Conservation (phyloP, 176 grass and related monocot species). For the Triticum urartu region DNA sequence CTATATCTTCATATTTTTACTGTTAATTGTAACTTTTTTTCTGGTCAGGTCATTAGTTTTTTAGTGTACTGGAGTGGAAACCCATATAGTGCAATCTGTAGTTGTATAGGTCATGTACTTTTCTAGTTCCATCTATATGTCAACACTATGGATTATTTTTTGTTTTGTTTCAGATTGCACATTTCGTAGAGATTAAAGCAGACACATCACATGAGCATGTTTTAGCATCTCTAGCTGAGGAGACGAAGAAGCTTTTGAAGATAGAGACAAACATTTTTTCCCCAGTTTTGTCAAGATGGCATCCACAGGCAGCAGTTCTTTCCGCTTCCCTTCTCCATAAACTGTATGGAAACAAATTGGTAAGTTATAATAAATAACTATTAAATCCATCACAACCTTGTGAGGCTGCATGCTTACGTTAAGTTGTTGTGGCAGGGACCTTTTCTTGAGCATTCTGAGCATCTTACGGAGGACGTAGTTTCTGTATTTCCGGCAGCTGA, state of each 20-base stretch:
- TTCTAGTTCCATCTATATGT: conserved; percentile 18
- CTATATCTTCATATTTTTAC: not conserved
- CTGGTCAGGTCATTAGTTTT: conserved; percentile 1
- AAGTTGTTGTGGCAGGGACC: conserved; percentile 57
- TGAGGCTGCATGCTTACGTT: conserved; percentile 28
- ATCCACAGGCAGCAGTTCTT: conserved; percentile 79
- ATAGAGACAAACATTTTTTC: conserved; percentile 74
- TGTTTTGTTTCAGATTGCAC: conserved; percentile 69
- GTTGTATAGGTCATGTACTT: conserved; percentile 10
- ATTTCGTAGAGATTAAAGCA: conserved; percentile 66
- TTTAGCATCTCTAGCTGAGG: conserved; percentile 83
- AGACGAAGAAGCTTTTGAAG: conserved; percentile 85
- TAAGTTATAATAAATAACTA: conserved; percentile 33
- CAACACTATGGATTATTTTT: conserved; percentile 19
- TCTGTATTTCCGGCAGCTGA: conserved; percentile 86
- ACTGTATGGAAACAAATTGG: conserved; percentile 94
- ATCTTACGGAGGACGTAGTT: conserved; percentile 96
- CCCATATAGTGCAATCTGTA: conserved; percentile 15
- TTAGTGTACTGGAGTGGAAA: not conserved
- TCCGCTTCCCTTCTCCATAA: conserved; percentile 96
- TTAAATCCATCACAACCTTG: conserved; percentile 16
- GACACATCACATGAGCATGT: conserved; percentile 71
- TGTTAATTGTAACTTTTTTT: not conserved
- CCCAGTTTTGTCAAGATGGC: conserved; percentile 81
- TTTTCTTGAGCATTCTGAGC: conserved; percentile 86